Base-by-base conservation (phyloP, 306 rosid species). In the Begonia masoniana region DNA sequence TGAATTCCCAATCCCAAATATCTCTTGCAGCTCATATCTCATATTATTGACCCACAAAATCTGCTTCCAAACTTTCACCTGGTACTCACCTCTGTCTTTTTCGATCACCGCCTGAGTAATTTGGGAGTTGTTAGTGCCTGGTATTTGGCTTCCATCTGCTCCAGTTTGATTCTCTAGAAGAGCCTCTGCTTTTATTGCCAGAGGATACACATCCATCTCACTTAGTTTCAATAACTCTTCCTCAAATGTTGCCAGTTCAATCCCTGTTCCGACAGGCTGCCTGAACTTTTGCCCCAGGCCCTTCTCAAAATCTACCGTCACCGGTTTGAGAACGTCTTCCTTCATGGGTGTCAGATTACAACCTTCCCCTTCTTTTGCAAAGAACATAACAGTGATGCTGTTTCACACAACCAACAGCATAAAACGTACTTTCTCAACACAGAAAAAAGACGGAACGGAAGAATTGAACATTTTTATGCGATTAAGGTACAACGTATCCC, bases 221-320 rank as follows among this genome's bases (percentile, higher is more conserved):
- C 71, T 78, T 23, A 71, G 80, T 67, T 74, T 77, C 64, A 76
- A 42, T 58, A 92, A 63, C 55, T 86, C 96, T 0, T 81, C 96
- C 54, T 79, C 96, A 62, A 79, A 79, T 56, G 52, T 45, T 15
- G 88, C 81, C 64, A 83, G 72, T 41, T 75, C 73, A 13, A 92
- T 81, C 50, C 96, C 96, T 17, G 95, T 73, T 67, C 95, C 95
- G 13, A 71, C 52, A 14, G 87, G 78, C 60, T 86, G 99, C 47
- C 73, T 77, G 82, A 83, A 92, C 81, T 76, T 81, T 82, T 92
- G 99, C 61, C 95, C 96, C n/a, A 92, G 78, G 57, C 96, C 96
- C 70, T 81, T 82, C 65, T 74, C 70, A 64, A 92, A 92, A 65
- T 74, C 73, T 55, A 86, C 72, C 0, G 78, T 79, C 52, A 92